Percentiles rank a stretch among this genome's conserved stretches.
Conservation (phyloP, 2,329 filamentous ascomycete genomes). For the Fusarium austroafricanum region DNA sequence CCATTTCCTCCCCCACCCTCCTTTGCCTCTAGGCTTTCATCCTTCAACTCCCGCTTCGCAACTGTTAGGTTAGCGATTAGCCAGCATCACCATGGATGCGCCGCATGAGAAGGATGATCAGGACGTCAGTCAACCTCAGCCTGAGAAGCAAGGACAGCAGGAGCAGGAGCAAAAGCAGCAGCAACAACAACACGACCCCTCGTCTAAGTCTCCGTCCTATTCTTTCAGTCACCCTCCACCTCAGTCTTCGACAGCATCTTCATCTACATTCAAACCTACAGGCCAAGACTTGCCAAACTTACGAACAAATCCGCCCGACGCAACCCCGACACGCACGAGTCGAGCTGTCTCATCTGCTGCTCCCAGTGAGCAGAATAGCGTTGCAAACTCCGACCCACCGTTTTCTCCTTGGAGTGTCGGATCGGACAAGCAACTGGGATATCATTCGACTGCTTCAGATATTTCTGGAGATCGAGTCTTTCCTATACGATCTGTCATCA, state of each 20-base stretch:
- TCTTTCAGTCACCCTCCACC: slow-evolving; percentile 6
- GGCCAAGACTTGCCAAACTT: slow-evolving; percentile 7
- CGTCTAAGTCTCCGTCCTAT: background rate
- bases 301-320: slow-evolving; percentile 6
- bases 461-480: slow-evolving; percentile 73
- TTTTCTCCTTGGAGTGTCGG: slow-evolving; percentile 57
- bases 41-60: slow-evolving; percentile 12
- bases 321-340: slow-evolving; percentile 18
- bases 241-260: slow-evolving; percentile 29
- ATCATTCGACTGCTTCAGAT: slow-evolving; percentile 51
- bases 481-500: slow-evolving; percentile 83
- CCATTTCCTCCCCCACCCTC: slow-evolving; percentile 12
- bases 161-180: background rate
- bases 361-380: slow-evolving; percentile 37
- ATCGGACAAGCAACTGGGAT: slow-evolving; percentile 55
- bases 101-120: slow-evolving; percentile 29
- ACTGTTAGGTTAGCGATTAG: slow-evolving; percentile 35
- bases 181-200: background rate
- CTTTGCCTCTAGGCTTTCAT: slow-evolving; percentile 11
- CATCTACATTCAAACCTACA: slow-evolving; percentile 18
- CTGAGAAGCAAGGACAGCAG: background rate
- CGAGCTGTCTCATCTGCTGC: slow-evolving; percentile 32
- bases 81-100: slow-evolving; percentile 40
- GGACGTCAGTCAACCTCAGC: slow-evolving; percentile 11
- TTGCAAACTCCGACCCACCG: slow-evolving; percentile 36